Evolutionary conservation across 805 yeast species (phyloP), one percentile per base, ranked within the genome.

Genomic region (Saccharomyces cerevisiae): DNA sequence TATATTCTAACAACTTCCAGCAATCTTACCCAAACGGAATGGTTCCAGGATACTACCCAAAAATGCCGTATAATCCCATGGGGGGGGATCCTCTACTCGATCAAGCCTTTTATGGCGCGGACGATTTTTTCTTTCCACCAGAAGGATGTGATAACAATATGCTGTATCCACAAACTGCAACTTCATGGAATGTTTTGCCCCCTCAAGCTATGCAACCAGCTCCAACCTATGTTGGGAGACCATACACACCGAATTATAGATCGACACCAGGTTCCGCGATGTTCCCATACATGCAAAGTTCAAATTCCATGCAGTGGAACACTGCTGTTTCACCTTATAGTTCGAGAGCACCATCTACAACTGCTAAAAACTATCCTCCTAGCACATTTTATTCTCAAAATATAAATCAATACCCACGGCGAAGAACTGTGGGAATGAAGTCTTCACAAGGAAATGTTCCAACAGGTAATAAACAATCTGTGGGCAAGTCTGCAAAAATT

Each of bases 151-250:
- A 61, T 27, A 62, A 60, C 29, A 58, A 59, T 10, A 60, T 57
- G 49, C 53, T 57, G 11, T 43, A 55, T 21, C 56, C 53, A 26
- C 51, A 48, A 14, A 62, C 59, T 6, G 24, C 43, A 9, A 36
- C 17, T 2, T 36, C 43, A 17, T 63, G 62, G 60, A 55, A 52
- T n/a, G 59, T 52, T 50, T 49, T 58, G 24, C 61, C 65, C 17
- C 55, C 59, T 13, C 64, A 59, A 46, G 59, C 62, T 22, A 56
- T 62, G 55, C 65, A 60, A 47, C 61, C 62, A 4, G 55, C 61
- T 3, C n/a, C 57, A 41, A 52, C 58, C 13, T 59, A 50, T 47
- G 48, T 57, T 11, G 49, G 57, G n/a, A 58, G 57, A 41, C 61
- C 64, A 3, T 61, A 53, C 36, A 60, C 61, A 9, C 60, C 64